Evolutionary conservation across 2,329 filamentous ascomycete genomes (phyloP).

Genomic region (Plenodomus biglobosus): DNA sequence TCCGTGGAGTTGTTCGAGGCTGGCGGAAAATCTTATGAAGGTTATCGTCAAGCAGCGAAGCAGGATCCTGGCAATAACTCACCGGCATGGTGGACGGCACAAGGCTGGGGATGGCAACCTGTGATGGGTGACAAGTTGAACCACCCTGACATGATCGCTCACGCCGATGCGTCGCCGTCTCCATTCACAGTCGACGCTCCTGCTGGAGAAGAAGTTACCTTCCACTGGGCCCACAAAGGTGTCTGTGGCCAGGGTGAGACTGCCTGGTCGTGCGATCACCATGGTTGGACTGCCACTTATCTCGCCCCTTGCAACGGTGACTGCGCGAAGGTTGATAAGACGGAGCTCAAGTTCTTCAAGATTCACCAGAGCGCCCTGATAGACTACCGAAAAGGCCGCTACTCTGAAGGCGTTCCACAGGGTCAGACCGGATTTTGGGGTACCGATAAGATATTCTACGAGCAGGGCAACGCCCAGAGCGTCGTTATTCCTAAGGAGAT

Average conservation of each 20-base stretch:
- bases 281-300: constrained; percentile 38
- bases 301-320: constrained; percentile 39
- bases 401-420: constrained; percentile 18
- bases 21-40: constrained; percentile 33
- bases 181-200: constrained; percentile 32
- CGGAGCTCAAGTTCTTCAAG: constrained; percentile 39
- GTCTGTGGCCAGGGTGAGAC: constrained; percentile 26
- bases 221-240: constrained; percentile 37
- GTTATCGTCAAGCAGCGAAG: constrained; percentile 32
- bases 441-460: constrained; percentile 41
- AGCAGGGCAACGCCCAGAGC: constrained; percentile 34
- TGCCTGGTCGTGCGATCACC: constrained; percentile 40
- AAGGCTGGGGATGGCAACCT: constrained; percentile 38
- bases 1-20: constrained; percentile 29
- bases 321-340: constrained; percentile 36
- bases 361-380: constrained; percentile 33
- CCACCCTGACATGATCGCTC: constrained; percentile 35
- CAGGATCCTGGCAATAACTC: constrained; percentile 28
- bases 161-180: constrained; percentile 33
- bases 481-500: constrained; percentile 38
- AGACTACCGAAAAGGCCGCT: constrained; percentile 34
- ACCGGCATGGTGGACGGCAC: constrained; percentile 38
- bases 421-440: constrained; percentile 37
- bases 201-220: constrained; percentile 34
- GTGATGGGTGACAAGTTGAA: constrained; percentile 31